These are phyloP conservation scores for Graphilbum ipis-grandicollis DNA, from an alignment of 2,329 filamentous ascomycete genomes.

Conservation along the genomic window DNA sequence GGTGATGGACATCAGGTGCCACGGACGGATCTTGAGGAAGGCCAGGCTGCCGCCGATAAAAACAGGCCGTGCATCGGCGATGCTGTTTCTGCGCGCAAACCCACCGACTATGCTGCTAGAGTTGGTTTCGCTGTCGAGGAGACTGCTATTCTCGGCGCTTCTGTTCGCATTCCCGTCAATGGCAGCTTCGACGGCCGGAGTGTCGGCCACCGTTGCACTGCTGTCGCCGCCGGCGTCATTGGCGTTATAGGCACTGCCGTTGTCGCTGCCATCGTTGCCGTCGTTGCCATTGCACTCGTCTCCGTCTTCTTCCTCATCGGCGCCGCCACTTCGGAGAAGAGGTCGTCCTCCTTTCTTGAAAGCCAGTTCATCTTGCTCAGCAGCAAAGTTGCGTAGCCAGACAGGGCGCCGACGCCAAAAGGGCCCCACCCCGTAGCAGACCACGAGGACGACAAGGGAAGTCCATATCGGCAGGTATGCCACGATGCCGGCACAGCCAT, in stretches of 20 bases:
- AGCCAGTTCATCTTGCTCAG: constrained; percentile 10
- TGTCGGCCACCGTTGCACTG: too few relatives aligned
- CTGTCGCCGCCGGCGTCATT: constrained; percentile 1
- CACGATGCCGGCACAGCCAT: constrained; percentile 16
- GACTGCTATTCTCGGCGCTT: constrained; percentile 1
- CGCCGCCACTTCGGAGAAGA: background rate
- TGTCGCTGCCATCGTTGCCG: background rate
- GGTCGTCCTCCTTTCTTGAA: background rate
- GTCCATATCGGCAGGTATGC: constrained; percentile 15
- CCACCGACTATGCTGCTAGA: constrained; percentile 4
- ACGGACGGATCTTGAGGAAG: constrained; percentile 3
- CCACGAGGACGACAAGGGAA: constrained; percentile 13
- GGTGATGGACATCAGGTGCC: constrained; percentile 14
- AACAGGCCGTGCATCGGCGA: constrained; percentile 1
- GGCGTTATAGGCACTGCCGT: background rate
- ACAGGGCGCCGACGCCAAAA: constrained; percentile 15
- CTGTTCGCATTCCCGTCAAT: background rate
- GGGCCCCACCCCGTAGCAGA: constrained; percentile 15
- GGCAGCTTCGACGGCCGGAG: too few relatives aligned
- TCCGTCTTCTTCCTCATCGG: background rate
- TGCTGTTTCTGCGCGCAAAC: constrained; percentile 3
- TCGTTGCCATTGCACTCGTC: constrained; percentile 1
- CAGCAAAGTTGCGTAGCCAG: constrained; percentile 18
- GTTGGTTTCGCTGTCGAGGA: constrained; percentile 2
- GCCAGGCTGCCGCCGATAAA: constrained; percentile 1